These are phyloP conservation scores for Acanthamoeba healyi DNA, from an alignment of 208 protist species.

Conservation along the genomic window DNA sequence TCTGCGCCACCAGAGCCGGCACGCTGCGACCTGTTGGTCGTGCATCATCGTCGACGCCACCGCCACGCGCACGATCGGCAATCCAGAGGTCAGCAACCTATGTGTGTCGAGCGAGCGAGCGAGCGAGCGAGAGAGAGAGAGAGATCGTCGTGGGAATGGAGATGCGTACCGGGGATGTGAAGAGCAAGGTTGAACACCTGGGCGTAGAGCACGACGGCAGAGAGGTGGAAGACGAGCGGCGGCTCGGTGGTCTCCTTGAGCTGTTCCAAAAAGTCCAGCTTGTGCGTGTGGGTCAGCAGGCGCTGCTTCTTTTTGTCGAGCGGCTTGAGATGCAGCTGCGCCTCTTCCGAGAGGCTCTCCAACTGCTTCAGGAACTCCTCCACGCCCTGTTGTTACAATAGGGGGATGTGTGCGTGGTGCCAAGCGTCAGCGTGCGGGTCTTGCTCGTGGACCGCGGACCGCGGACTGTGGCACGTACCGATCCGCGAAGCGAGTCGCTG, in stretches of 20 bases:
- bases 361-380: constrained; percentile 63
- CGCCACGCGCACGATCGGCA: too few species aligned
- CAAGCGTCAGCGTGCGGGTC: too few species aligned
- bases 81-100: too few species aligned
- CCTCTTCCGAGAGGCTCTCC: constrained; percentile 11
- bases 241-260: constrained; percentile 50
- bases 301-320: constrained; percentile 74
- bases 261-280: constrained; percentile 66
- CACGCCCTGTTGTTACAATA: too few species aligned
- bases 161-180: constrained; percentile 45
- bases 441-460: too few species aligned
- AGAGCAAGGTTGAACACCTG: constrained; percentile 53
- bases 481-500: neutral
- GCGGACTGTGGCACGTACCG: too few species aligned
- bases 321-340: constrained; percentile 55
- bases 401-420: neutral
- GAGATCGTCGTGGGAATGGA: too few species aligned
- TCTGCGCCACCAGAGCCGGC: neutral
- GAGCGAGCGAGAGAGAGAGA: too few species aligned
- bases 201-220: constrained; percentile 59
- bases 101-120: too few species aligned
- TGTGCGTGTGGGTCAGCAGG: constrained; percentile 67
- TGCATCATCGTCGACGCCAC: too few species aligned
- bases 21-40: neutral
- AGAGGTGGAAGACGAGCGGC: constrained; percentile 52